Evolutionary conservation across 140 eudicot species (phyloP), one percentile per base, ranked within the genome.

Genomic region (Ambrosia hybrid): DNA sequence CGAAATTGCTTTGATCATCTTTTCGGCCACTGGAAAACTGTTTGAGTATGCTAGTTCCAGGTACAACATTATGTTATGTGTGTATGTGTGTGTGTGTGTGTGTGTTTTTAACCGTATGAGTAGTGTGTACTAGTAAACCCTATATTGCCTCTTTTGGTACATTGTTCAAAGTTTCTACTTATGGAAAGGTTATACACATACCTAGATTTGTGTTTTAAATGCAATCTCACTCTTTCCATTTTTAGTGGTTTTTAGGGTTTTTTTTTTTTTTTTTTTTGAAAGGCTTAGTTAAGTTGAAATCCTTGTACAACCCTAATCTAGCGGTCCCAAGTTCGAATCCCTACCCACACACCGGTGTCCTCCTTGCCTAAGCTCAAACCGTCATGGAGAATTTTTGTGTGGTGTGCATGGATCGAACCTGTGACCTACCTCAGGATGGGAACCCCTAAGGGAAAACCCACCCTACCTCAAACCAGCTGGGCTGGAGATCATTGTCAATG

Each of bases 21-120:
- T 81, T 13, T 81, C 82, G 39, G 82, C 85, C 71, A 81, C 85
- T 39, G 85, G 85, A 67, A 81, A 81, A 37, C 72, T 81, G 3
- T 81, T 81, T 15, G 85, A 81, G 67, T 81, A 66, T 67, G 72
- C 85, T 49, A 81, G 85, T 70, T 81, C 82, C 38, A 81, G 85
- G 85, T 81, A 64, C 71, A 30, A 30, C 0, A 1, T 30, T 43
- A 43, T 65, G 37, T n/a, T n/a, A n/a, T 57, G n/a, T 9, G 9
- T 38, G 16, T 56, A 37, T 51, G 14, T 53, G 6, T 8, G n/a
- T n/a, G 37, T 57, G n/a, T 9, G 9, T 38, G 16, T 56, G 51
- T 51, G 14, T 53, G 6, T 8, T 13, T 5, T 51, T 30, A 30
- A 2, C 48, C 14, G 14, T 51, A 12, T 30, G 49, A 2, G 61